These are phyloP conservation scores for Purshia tridentata DNA, from an alignment of 306 rosid genomes.

Conservation along the genomic window DNA sequence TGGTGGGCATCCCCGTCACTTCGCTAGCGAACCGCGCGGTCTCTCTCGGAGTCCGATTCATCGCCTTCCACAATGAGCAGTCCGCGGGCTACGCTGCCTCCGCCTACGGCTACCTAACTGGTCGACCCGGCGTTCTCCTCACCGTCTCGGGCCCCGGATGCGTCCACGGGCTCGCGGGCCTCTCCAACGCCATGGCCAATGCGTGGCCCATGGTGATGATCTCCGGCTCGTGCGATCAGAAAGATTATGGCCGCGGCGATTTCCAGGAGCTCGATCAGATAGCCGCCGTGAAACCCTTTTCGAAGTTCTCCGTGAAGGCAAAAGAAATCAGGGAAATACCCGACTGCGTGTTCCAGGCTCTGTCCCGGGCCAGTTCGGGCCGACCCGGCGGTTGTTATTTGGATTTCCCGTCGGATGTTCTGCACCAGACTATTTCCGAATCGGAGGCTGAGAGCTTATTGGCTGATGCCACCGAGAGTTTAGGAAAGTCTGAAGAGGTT, in stretches of 20 bases:
- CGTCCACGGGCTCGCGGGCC: conserved; percentile 94
- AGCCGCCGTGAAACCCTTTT: conserved; percentile 66
- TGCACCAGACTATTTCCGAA: conserved; percentile 58
- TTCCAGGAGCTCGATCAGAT: conserved; percentile 96
- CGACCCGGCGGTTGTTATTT: conserved; percentile 88
- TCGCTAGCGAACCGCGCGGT: conserved; percentile 89
- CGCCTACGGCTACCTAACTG: conserved; percentile 85
- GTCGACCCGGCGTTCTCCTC: conserved; percentile 75
- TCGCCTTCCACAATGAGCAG: conserved; percentile 93
- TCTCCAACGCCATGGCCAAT: conserved; percentile 73
- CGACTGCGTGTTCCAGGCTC: conserved; percentile 50
- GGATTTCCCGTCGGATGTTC: conserved; percentile 82
- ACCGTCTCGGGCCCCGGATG: conserved; percentile 98
- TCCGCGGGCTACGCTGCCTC: conserved; percentile 98
- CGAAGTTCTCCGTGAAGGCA: conserved; percentile 66
- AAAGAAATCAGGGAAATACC: conserved; percentile 62
- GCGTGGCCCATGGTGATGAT: conserved; percentile 87
- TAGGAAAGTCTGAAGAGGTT: conserved; percentile 3
- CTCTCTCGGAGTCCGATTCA: conserved; percentile 69
- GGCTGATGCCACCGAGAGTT: conserved; percentile 36
- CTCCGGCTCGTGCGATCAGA: conserved; percentile 91
- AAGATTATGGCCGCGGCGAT: conserved; percentile 82
- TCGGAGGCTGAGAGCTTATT: conserved; percentile 63
- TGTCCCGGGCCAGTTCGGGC: conserved; percentile 44
- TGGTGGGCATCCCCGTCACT: conserved; percentile 92